These are phyloP conservation scores for Quercus alba DNA, from an alignment of 306 rosid genomes.

Conservation along the genomic window DNA sequence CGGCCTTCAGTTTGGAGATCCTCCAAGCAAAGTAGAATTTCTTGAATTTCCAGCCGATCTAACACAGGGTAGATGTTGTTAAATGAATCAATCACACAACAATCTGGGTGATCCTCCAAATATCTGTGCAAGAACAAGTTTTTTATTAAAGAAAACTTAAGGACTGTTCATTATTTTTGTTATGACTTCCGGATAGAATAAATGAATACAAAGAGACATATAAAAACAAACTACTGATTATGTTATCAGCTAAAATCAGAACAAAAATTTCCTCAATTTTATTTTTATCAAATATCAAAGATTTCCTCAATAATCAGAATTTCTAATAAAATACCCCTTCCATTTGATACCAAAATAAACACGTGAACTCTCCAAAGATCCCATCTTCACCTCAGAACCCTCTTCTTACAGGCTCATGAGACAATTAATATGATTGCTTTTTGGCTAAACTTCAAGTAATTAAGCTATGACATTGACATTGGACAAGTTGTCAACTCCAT, in stretches of 20 bases:
- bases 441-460: neutral
- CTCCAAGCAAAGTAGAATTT: constrained; percentile 63
- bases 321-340: neutral
- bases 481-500: neutral
- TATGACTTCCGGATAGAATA: too few relatives aligned
- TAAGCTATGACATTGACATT: neutral
- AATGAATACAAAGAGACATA: too few relatives aligned
- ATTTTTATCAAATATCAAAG: too few relatives aligned
- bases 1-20: constrained; percentile 47
- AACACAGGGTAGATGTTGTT: constrained; percentile 52
- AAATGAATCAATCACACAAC: constrained; percentile 75
- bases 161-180: neutral
- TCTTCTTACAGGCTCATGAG: neutral
- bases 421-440: neutral
- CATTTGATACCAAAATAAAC: neutral
- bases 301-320: too few relatives aligned
- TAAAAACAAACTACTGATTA: too few relatives aligned
- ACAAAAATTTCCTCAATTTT: too few relatives aligned
- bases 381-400: neutral
- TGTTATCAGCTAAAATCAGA: too few relatives aligned
- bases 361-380: neutral
- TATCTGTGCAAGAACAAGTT: constrained; percentile 33
- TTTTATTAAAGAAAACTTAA: neutral
- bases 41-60: constrained; percentile 77
- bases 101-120: constrained; percentile 52